Percentiles rank a stretch among this genome's conserved stretches.
These are phyloP conservation scores for Allomyces arbusculus DNA, from an alignment of 192 early-diverging fungal species.

Conservation along the genomic window DNA sequence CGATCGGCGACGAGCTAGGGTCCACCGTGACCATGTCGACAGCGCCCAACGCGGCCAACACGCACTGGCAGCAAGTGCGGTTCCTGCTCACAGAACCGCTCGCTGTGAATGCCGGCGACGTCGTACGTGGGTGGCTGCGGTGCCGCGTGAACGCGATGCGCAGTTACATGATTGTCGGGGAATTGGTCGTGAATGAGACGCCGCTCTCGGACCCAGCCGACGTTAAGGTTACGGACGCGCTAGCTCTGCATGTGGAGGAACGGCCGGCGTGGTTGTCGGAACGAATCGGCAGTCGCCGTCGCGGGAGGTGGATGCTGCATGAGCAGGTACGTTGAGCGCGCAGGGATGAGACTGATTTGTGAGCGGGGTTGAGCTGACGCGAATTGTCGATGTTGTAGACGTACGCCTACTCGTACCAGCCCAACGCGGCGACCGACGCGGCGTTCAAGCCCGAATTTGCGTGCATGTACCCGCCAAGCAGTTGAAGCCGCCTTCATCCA, in stretches of 20 bases:
- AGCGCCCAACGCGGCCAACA: slow-evolving; percentile 59
- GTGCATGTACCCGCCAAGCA: too few relatives aligned
- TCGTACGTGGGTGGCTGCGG: slow-evolving; percentile 61
- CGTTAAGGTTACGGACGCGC: slow-evolving; percentile 13
- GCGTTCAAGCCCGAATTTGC: too few relatives aligned
- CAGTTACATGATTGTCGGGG: slow-evolving; percentile 66
- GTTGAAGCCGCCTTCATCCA: too few relatives aligned
- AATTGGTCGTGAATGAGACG: slow-evolving; percentile 35
- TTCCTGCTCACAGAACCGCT: slow-evolving; percentile 83
- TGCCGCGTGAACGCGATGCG: slow-evolving; percentile 77
- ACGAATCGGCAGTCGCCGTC: slow-evolving; percentile 14
- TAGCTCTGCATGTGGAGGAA: slow-evolving; percentile 7
- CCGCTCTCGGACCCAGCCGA: slow-evolving; percentile 23
- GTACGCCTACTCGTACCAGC: slow-evolving; percentile 52
- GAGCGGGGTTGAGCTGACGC: not conserved
- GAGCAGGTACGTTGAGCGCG: slow-evolving; percentile 35
- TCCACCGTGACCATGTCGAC: slow-evolving; percentile 66
- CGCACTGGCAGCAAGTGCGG: slow-evolving; percentile 97
- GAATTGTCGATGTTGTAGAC: slow-evolving; percentile 6
- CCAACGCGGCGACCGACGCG: not conserved
- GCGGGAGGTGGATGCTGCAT: slow-evolving; percentile 70
- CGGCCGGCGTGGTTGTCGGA: slow-evolving; percentile 2
- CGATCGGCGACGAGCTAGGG: slow-evolving; percentile 17
- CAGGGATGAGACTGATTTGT: not conserved
- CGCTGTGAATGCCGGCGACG: slow-evolving; percentile 79